A percentile compares a stretch with the other conserved stretches of the same genome.
Evolutionary conservation across 257 asterid genomes (phyloP).

Genomic region (Gentiana macrophylla): DNA sequence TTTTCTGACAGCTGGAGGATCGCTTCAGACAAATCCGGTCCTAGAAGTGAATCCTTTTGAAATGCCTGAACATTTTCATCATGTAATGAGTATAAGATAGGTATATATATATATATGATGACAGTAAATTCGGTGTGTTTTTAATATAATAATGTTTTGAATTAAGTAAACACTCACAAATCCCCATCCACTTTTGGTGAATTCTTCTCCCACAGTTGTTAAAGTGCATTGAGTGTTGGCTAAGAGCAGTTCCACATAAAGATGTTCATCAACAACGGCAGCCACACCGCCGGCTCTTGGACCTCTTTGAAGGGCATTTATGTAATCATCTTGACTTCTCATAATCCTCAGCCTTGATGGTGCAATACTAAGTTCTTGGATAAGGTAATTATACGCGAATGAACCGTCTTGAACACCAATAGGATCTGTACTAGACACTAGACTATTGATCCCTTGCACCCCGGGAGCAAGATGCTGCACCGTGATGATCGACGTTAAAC

Average conservation of each 20-base stretch:
- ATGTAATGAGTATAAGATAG: background rate
- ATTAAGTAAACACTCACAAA: constrained; percentile 38
- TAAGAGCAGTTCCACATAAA: constrained; percentile 66
- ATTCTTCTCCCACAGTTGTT: constrained; percentile 68
- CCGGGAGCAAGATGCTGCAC: constrained; percentile 76
- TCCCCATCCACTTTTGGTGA: constrained; percentile 85
- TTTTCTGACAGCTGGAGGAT: constrained; percentile 23
- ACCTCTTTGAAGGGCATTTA: constrained; percentile 40
- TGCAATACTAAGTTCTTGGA: constrained; percentile 48
- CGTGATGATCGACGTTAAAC: constrained; percentile 92
- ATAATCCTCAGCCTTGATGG: constrained; percentile 51
- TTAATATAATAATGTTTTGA: no score
- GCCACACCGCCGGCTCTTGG: constrained; percentile 77
- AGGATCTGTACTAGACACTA: constrained; percentile 55
- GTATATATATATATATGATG: no score
- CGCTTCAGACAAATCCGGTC: constrained; percentile 24
- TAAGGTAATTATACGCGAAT: constrained; percentile 61
- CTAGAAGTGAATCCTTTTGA: constrained; percentile 32
- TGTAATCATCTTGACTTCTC: constrained; percentile 58
- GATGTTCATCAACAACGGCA: constrained; percentile 89
- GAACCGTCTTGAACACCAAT: constrained; percentile 93
- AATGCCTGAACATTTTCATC: constrained; percentile 16
- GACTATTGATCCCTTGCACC: constrained; percentile 67
- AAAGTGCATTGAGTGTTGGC: constrained; percentile 57
- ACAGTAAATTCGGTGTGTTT: background rate